These are phyloP conservation scores for Quercus variabilis DNA, from an alignment of 306 rosid species.

Conservation along the genomic window DNA sequence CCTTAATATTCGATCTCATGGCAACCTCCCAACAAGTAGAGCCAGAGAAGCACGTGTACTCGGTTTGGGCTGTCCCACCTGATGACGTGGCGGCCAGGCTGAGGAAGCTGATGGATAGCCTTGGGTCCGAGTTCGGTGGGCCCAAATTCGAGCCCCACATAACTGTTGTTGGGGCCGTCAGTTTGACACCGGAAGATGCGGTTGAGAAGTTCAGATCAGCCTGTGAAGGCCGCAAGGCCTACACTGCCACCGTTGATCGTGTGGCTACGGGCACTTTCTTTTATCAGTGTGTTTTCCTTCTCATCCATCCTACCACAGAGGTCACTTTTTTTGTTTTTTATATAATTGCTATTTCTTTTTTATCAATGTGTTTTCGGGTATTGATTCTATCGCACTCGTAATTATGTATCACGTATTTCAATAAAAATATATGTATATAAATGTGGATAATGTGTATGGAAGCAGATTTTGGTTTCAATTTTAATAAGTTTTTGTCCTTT, in stretches of 20 bases:
- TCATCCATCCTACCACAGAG: slow-evolving; percentile 58
- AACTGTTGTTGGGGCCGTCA: slow-evolving; percentile 76
- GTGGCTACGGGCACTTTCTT: slow-evolving; percentile 67
- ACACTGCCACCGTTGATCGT: slow-evolving; percentile 52
- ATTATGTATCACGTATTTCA: too few species aligned
- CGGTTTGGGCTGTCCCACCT: slow-evolving; percentile 92
- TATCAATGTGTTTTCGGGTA: too few species aligned
- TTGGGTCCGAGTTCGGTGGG: slow-evolving; percentile 69
- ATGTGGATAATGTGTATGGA: too few species aligned
- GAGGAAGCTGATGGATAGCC: slow-evolving; percentile 50
- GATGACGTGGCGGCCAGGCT: slow-evolving; percentile 44
- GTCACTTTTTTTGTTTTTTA: slow-evolving; percentile 4
- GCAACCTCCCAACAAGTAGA: slow-evolving; percentile 7
- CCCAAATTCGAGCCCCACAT: slow-evolving; percentile 83
- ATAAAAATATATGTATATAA: too few species aligned
- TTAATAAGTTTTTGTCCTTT: background rate
- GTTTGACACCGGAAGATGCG: slow-evolving; percentile 57
- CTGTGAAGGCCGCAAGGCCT: slow-evolving; percentile 45
- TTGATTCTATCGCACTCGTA: too few species aligned
- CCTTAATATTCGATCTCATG: slow-evolving; percentile 13
- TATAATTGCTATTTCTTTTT: background rate
- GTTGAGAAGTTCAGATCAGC: slow-evolving; percentile 53
- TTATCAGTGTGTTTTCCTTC: slow-evolving; percentile 82
- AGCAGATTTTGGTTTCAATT: background rate
- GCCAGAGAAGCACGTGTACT: slow-evolving; percentile 40